Evolutionary conservation across 176 grass and related monocot genomes (phyloP).

Genomic region (Carex littledalei): DNA sequence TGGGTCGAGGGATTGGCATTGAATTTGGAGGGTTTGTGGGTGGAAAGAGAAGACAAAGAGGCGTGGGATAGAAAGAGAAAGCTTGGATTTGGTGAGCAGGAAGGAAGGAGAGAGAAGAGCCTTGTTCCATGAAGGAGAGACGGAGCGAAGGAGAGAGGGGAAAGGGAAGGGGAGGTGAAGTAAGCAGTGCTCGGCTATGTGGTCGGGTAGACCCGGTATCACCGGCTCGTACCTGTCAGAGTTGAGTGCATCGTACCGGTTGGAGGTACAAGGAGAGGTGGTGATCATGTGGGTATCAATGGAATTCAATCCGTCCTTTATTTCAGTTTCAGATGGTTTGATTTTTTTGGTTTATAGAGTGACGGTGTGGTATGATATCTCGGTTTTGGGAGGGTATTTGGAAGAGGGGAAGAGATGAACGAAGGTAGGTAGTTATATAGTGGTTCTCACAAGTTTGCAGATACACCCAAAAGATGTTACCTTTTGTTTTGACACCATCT

Average conservation of each 20-base stretch:
- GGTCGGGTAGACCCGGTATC: conserved; percentile 80
- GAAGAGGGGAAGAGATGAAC: background rate
- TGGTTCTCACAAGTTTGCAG: background rate
- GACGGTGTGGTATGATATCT: background rate
- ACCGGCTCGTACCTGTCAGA: conserved; percentile 23
- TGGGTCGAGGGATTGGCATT: conserved; percentile 86
- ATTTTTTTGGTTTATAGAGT: background rate
- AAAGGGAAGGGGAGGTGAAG: conserved; percentile 97
- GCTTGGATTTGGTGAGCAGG: background rate
- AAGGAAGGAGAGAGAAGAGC: conserved; percentile 45
- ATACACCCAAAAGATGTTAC: background rate
- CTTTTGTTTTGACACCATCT: background rate
- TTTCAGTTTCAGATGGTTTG: background rate
- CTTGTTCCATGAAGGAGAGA: conserved; percentile 83
- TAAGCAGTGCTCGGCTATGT: conserved; percentile 97
- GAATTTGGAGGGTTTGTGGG: conserved; percentile 57
- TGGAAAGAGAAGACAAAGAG: conserved; percentile 87
- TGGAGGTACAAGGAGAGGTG: conserved; percentile 17
- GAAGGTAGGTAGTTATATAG: conserved; percentile 18
- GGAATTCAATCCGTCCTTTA: background rate
- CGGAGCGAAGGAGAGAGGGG: conserved; percentile 77
- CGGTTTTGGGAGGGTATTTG: background rate
- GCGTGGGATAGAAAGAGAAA: conserved; percentile 46
- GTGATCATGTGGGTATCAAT: conserved; percentile 12
- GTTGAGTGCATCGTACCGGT: conserved; percentile 16